Base-by-base conservation (phyloP, 208 protist species). In the Leishmania tarentolae region DNA sequence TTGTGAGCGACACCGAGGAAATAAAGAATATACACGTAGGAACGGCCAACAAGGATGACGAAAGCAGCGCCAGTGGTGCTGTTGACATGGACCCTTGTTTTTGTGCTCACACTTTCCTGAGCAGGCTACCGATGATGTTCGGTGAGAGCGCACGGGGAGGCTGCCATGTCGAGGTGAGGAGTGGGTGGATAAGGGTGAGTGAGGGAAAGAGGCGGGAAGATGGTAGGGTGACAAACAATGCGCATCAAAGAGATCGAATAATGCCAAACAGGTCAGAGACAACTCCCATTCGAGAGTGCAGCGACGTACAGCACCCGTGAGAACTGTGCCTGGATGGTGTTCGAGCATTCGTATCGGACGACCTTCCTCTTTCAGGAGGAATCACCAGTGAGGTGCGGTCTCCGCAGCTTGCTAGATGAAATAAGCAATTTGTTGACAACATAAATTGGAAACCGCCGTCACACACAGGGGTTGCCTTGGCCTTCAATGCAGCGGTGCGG, bases 121-220 rank as follows among this genome's bases (percentile, higher is more conserved):
- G 66, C 31, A 47, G 46, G n/a, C 69, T 24, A 53, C 17, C 42
- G 44, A 73, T 50, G 69, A 40, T 28, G 69, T 35, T 73, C 50
- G 37, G 61, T 63, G n/a, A 35, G 7, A 24, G 37, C 42, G 50
- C 35, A 13, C 21, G 7, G 46, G 65, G 44, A 63, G 28, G 52
- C 24, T 85, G 73, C 66, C 59, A 57, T 52, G 13, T 69, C 24
- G 47, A 76, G 79, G 31, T 31, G 42, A 75, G 37, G 19, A 4
- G 35, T 31, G 13, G 50, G 9, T 31, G 31, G 40, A 21, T 15
- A 37, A 53, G 42, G 46, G 13, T 13, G 28, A 19, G 66, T 35
- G 66, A 15, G 24, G 40, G 68, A 37, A 9, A 50, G 63, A 9
- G 66, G 6, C 40, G 24, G 42, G 42, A 9, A 53, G 50, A 69